phyloP scores from a whole-genome alignment of 2,329 filamentous ascomycete species.

The Eutypa lata region DNA sequence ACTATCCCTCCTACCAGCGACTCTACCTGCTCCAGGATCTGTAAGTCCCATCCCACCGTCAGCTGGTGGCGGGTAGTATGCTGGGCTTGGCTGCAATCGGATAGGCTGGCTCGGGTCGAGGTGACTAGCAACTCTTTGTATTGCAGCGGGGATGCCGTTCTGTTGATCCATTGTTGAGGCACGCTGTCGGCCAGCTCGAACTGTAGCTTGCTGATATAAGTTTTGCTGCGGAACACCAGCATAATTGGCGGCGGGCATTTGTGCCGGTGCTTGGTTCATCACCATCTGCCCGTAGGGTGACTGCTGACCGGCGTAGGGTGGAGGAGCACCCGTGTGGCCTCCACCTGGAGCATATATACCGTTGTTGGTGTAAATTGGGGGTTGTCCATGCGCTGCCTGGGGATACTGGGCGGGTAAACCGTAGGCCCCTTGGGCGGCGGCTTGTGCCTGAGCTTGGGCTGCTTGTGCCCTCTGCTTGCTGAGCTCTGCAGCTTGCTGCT shows the following conservation, averaged over 20 bases:
- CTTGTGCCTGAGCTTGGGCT: conserved; percentile 68
- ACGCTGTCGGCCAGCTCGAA: conserved; percentile 77
- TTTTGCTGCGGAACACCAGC: conserved; percentile 48
- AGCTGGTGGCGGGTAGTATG: conserved; percentile 91
- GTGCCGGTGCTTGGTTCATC: conserved; percentile 64
- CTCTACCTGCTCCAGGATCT: conserved; percentile 52
- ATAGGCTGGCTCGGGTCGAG: conserved; percentile 94
- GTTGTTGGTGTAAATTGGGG: conserved; percentile 78
- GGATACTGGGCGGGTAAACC: conserved; percentile 47
- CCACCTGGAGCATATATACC: conserved; percentile 69
- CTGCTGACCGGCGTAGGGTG: conserved; percentile 74
- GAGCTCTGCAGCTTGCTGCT: conserved; percentile 89
- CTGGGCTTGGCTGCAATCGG: conserved; percentile 88
- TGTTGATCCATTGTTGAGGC: conserved; percentile 96
- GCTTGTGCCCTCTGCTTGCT: conserved; percentile 85
- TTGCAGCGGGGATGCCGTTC: conserved; percentile 85
- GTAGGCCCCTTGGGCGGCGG: conserved; percentile 66
- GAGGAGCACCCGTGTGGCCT: conserved; percentile 60
- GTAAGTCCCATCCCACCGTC: conserved; percentile 70
- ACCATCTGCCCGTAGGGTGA: conserved; percentile 70
- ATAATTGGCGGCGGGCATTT: conserved; percentile 65
- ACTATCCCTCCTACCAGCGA: conserved; percentile 71
- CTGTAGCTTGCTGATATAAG: conserved; percentile 73
- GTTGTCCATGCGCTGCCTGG: conserved; percentile 43
- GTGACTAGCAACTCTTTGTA: conserved; percentile 93